Conservation (phyloP, 2,329 filamentous ascomycete genomes). For the Botrytis squamosa region DNA sequence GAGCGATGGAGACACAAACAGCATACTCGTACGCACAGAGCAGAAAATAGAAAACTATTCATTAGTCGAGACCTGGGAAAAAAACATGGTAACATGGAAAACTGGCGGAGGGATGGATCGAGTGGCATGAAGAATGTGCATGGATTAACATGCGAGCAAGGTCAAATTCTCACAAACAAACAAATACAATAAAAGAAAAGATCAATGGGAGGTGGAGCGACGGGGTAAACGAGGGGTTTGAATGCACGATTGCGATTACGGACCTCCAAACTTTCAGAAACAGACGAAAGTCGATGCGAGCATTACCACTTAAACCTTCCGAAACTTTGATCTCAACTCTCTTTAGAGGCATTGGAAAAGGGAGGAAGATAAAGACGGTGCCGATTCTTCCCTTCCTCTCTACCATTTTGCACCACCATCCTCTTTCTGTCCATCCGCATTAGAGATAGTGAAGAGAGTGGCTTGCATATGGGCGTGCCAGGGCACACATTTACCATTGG, state of each 20-base stretch:
- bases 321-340: not conserved
- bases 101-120: not conserved
- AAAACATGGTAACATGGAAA: not conserved
- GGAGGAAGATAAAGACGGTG: not conserved
- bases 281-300: not conserved
- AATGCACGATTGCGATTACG: slow-evolving; percentile 20
- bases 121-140: slow-evolving; percentile 1
- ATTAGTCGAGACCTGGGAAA: not conserved
- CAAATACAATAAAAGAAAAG: not conserved
- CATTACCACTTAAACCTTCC: not conserved
- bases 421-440: not conserved
- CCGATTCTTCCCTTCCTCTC: slow-evolving; percentile 12
- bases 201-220: not conserved
- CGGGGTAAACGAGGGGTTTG: not conserved
- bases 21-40: not conserved
- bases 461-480: slow-evolving; percentile 11
- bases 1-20: not conserved
- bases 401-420: not conserved
- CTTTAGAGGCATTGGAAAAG: not conserved
- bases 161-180: not conserved
- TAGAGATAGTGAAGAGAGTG: slow-evolving; percentile 4
- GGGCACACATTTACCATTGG: not conserved
- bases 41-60: not conserved
- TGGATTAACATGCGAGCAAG: slow-evolving; percentile 1
- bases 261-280: not conserved